Percentiles rank a stretch among this genome's conserved stretches.
Conservation (phyloP, 2,329 filamentous ascomycete genomes). For the Kalmusia sp. region DNA sequence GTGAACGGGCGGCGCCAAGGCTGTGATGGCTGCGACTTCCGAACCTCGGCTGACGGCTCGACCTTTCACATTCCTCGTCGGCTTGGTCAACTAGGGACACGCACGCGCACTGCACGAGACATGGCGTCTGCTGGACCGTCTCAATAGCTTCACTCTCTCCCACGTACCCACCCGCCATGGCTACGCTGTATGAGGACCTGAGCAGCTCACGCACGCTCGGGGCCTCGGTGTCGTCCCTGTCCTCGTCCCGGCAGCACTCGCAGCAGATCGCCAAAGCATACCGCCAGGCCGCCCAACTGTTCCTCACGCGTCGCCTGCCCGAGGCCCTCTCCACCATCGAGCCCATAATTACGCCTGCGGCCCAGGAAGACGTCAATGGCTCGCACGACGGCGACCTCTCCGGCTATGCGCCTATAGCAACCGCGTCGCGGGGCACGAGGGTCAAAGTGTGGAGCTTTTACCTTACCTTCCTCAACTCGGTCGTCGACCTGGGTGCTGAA, state of each 20-base stretch:
- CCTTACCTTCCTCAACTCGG: conserved; percentile 88
- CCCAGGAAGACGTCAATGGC: conserved; percentile 33
- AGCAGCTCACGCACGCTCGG: conserved; percentile 66
- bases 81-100: conserved; percentile 16
- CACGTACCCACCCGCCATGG: conserved; percentile 32
- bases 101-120: background rate
- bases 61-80: conserved; percentile 25
- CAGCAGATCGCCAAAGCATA: conserved; percentile 89
- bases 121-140: background rate
- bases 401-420: conserved; percentile 73
- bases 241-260: conserved; percentile 69
- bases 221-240: conserved; percentile 73
- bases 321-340: conserved; percentile 87
- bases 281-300: conserved; percentile 91
- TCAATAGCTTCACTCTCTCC: conserved; percentile 11
- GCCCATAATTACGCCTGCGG: conserved; percentile 74
- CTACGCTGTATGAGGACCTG: conserved; percentile 59
- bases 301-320: conserved; percentile 89
- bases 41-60: conserved; percentile 20
- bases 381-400: conserved; percentile 28
- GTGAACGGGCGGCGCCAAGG: conserved; percentile 1
- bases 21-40: conserved; percentile 1
- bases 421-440: conserved; percentile 79
- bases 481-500: conserved; percentile 85
- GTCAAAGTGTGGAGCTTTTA: conserved; percentile 99